Evolutionary conservation across 768 basidiomycete species (phyloP).

Genomic region (Epithele typhae): DNA sequence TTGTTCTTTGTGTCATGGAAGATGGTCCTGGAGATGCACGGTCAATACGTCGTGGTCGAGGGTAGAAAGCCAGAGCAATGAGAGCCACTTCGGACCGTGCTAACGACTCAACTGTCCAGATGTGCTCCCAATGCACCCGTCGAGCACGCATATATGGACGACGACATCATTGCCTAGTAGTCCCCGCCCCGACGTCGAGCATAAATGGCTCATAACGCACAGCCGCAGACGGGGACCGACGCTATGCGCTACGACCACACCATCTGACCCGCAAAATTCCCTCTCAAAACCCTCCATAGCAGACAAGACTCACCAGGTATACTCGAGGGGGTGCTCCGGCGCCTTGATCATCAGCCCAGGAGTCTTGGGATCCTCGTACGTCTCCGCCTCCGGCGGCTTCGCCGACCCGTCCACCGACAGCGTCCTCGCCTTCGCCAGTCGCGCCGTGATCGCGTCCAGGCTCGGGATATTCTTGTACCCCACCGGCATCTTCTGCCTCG

Average conservation of each 20-base stretch:
- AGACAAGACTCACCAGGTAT: conserved; percentile 56
- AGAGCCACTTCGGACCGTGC: too few species aligned
- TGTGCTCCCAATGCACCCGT: too few species aligned
- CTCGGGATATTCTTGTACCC: conserved; percentile 89
- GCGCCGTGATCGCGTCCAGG: conserved; percentile 80
- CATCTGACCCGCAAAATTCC: too few species aligned
- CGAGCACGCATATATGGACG: not conserved
- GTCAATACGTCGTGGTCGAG: too few species aligned
- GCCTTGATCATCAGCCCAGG: conserved; percentile 64
- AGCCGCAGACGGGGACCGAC: too few species aligned
- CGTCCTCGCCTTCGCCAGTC: conserved; percentile 65
- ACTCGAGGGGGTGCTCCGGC: conserved; percentile 82
- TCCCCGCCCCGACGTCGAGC: too few species aligned
- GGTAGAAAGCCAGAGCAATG: conserved; percentile 1
- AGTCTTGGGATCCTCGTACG: conserved; percentile 80
- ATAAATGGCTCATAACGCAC: too few species aligned
- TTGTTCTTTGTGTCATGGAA: conserved; percentile 87
- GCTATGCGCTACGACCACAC: too few species aligned
- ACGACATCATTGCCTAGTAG: too few species aligned
- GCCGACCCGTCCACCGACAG: conserved; percentile 56
- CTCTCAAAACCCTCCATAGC: too few species aligned
- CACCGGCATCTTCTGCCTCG: conserved; percentile 37
- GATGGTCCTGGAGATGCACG: too few species aligned
- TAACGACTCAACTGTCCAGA: too few species aligned
- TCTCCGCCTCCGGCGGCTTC: conserved; percentile 71